These are phyloP conservation scores for Aristolochia fimbriata DNA, from an alignment of 164 flowering plant genomes.

Conservation along the genomic window DNA sequence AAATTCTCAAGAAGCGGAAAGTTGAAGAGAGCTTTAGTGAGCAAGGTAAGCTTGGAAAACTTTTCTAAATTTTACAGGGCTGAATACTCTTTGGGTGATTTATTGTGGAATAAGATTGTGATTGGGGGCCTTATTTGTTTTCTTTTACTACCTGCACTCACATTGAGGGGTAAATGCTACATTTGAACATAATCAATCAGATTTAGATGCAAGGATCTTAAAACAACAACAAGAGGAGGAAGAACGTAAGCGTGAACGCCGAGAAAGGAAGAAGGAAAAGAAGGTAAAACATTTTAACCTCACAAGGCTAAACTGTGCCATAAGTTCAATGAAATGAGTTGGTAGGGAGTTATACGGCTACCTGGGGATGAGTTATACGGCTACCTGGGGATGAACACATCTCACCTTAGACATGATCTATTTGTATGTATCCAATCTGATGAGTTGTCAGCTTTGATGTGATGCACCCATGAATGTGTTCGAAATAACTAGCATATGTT, in stretches of 20 bases:
- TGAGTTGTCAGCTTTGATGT: neutral
- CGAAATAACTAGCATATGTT: too few relatives aligned
- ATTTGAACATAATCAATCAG: conserved; percentile 20
- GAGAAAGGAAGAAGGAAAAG: conserved; percentile 95
- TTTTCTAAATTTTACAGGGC: neutral
- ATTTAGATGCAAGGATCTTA: conserved; percentile 73
- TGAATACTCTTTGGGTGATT: neutral
- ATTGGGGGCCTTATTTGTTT: neutral
- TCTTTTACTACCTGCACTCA: neutral
- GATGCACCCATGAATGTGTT: too few relatives aligned
- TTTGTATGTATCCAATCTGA: neutral
- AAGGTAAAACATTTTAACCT: conserved; percentile 35
- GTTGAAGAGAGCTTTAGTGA: conserved; percentile 62
- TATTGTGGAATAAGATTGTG: neutral
- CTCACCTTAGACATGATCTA: neutral
- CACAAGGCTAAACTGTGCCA: too few relatives aligned
- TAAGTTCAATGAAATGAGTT: neutral
- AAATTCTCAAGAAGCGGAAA: conserved; percentile 76
- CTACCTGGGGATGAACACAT: neutral
- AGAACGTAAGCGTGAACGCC: conserved; percentile 69
- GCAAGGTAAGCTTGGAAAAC: conserved; percentile 43
- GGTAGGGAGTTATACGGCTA: neutral
- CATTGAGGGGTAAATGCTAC: neutral
- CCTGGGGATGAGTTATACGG: neutral
- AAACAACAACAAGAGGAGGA: conserved; percentile 96